phyloP scores from a whole-genome alignment of 352 stramenopile species.

The Pythium biforme region DNA sequence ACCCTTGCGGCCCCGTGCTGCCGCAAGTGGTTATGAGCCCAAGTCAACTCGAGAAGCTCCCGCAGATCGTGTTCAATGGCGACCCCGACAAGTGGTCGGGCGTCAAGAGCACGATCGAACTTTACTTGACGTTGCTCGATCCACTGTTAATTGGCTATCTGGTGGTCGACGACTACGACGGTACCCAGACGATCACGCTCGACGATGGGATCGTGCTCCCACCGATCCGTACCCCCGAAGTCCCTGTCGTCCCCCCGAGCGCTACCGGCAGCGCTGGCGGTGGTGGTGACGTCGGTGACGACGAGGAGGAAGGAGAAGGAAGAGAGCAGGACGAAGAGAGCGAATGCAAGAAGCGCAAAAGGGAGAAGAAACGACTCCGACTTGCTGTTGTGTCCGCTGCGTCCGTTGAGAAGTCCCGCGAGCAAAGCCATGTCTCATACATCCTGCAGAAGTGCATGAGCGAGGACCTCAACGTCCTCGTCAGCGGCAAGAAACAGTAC shows the following conservation, averaged over 20 bases:
- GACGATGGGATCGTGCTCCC: neutral
- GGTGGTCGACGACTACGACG: neutral
- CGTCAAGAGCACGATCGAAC: slow-evolving; percentile 1
- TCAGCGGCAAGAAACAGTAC: no score
- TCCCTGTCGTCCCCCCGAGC: neutral
- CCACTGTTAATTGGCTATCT: neutral
- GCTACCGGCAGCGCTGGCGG: neutral
- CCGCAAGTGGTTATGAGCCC: slow-evolving; percentile 12
- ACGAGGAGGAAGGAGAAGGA: no score
- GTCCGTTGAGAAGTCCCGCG: no score
- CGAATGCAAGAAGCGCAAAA: no score
- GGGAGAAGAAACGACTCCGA: no score
- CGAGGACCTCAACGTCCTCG: no score
- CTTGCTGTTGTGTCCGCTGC: no score
- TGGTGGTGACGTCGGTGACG: neutral
- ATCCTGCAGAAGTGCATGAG: no score
- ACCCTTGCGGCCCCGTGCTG: neutral
- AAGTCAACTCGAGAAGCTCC: slow-evolving; percentile 4
- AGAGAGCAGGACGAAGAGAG: no score
- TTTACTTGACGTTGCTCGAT: neutral
- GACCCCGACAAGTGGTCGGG: slow-evolving; percentile 3
- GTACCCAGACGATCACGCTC: slow-evolving; percentile 1
- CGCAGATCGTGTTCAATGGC: slow-evolving; percentile 3
- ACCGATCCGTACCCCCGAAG: neutral
- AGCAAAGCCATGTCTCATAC: no score